Evolutionary conservation across 192 early-diverging fungal genomes (phyloP), one percentile per base, ranked within the genome.

Genomic region (Anaeromyces robustus): DNA sequence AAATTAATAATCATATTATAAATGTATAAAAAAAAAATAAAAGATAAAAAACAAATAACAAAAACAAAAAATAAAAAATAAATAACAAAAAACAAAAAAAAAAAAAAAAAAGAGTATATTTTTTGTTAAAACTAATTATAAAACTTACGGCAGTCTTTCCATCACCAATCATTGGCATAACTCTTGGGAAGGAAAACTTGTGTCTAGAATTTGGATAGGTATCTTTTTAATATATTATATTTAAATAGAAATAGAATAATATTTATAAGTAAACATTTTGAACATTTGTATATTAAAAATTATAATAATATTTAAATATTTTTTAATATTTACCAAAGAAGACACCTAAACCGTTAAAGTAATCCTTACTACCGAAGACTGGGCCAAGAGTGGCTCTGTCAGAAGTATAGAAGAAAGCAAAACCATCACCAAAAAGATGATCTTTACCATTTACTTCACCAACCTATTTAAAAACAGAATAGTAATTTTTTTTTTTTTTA

Each of bases 131-230:
- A 29, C 77, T 3, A 30, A 30, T 34, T n/a, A n/a, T n/a, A n/a
- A n/a, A n/a, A 78, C 78, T 39, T 78, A 78, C 78, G 37, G 87
- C 83, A 1, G 93, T 95, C 80, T 88, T 87, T 78, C 96, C 97
- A 83, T 99, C 96, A 81, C 96, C 96, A 68, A 96, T 16, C 96
- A 98, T 98, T 29, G 92, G 94, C 89, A 92, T 95, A 37, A 99
- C 92, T 83, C 91, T 94, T 13, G 97, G 97, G 84, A 96, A 96
- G 12, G 92, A 81, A 52, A 90, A 88, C 87, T 91, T 82, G 29
- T 80, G 39, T 78, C 31, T 32, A 19, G 37, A 79, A 26, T 30
- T 30, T 30, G 81, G 52, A 68, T 68, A 84, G 86, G 77, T 80
- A 86, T 26, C 81, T 84, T 29, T 83, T 79, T n/a, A n/a, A n/a